Percentiles rank a stretch among this genome's conserved stretches.
Conservation (phyloP, 768 basidiomycete genomes). For the Kwoniella dejecticola region DNA sequence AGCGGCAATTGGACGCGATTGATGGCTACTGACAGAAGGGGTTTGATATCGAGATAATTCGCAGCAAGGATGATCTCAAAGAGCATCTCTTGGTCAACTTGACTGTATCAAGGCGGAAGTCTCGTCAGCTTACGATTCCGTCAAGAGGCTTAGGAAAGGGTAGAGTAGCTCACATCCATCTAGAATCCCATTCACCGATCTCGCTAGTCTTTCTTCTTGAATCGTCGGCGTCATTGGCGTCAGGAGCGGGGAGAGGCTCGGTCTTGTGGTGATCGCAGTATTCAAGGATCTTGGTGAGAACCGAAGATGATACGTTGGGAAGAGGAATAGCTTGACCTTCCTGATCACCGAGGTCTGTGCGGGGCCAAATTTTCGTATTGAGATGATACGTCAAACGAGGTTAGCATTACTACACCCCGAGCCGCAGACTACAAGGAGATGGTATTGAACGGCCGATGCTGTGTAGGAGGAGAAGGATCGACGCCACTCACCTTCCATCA, state of each 20-base stretch:
- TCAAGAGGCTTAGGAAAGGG: background rate
- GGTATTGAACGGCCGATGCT: too few relatives aligned
- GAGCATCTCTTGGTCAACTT: conserved; percentile 98
- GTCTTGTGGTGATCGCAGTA: conserved; percentile 99
- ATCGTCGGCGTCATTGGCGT: conserved; percentile 69
- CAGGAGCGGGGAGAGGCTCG: conserved; percentile 84
- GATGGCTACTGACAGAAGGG: conserved; percentile 71
- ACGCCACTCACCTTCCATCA: conserved; percentile 86
- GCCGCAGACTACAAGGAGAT: too few relatives aligned
- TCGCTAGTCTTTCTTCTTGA: conserved; percentile 97
- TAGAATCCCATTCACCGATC: conserved; percentile 98
- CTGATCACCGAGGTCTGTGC: conserved; percentile 46
- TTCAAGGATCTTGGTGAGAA: conserved; percentile 76
- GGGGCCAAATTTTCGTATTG: too few relatives aligned
- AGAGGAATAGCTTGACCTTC: conserved; percentile 44
- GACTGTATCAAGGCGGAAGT: conserved; percentile 6
- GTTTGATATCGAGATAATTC: conserved; percentile 99
- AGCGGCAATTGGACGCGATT: background rate
- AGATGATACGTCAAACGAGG: background rate
- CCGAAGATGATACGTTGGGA: conserved; percentile 51
- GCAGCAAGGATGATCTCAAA: conserved; percentile 99
- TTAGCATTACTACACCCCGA: background rate
- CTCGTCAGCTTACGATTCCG: conserved; percentile 5
- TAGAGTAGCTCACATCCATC: conserved; percentile 53
- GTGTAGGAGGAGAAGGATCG: conserved; percentile 1